Evolutionary conservation across 2,329 filamentous ascomycete species (phyloP).

Genomic region (Gremmenia infestans): DNA sequence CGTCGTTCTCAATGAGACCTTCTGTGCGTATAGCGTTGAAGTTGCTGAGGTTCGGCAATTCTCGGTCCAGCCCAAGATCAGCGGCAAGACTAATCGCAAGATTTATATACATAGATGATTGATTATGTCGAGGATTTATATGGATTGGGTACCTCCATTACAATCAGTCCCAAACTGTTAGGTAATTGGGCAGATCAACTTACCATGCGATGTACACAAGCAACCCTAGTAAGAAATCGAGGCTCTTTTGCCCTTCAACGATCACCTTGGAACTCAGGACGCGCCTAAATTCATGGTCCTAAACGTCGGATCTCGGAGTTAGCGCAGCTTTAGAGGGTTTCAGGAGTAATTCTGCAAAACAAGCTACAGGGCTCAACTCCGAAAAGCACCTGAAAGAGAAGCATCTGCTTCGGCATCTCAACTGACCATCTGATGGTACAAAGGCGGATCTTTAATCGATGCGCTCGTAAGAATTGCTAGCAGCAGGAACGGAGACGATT

Average conservation of each 20-base stretch:
- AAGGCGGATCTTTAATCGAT: constrained; percentile 17
- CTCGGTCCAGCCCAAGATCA: constrained; percentile 30
- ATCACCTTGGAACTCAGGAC: constrained; percentile 35
- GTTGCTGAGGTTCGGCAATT: constrained; percentile 16
- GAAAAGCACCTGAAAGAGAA: too few species aligned
- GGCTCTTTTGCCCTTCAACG: constrained; percentile 49
- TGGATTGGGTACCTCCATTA: constrained; percentile 28
- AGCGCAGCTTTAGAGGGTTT: too few species aligned
- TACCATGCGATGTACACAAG: constrained; percentile 56
- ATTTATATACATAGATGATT: constrained; percentile 29
- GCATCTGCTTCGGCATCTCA: too few species aligned
- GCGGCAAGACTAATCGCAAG: constrained; percentile 30
- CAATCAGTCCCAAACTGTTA: background rate
- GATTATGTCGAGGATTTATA: constrained; percentile 26
- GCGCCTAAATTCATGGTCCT: constrained; percentile 26
- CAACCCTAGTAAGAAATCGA: constrained; percentile 54
- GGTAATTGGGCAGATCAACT: constrained; percentile 10
- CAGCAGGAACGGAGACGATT: constrained; percentile 26
- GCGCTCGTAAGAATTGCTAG: constrained; percentile 26
- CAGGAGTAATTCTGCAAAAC: too few species aligned
- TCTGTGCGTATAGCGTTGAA: constrained; percentile 17
- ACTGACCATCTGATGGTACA: constrained; percentile 23
- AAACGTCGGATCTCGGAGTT: too few species aligned
- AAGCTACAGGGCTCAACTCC: too few species aligned
- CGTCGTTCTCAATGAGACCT: constrained; percentile 16